phyloP scores from a whole-genome alignment of 352 stramenopile species.

The Phytophthora hybrid region DNA sequence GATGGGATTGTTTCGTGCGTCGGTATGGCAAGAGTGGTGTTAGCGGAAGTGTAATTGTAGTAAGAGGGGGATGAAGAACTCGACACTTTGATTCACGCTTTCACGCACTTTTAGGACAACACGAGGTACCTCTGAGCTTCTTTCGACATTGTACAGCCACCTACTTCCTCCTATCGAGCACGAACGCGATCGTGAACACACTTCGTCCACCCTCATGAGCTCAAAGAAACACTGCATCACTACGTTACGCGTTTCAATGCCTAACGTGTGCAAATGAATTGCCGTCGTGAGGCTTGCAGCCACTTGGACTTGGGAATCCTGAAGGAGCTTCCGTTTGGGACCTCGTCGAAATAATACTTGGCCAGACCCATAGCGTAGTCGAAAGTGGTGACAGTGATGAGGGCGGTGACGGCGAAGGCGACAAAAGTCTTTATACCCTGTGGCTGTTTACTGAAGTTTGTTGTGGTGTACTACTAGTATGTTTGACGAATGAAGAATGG shows the following conservation, averaged over 20 bases:
- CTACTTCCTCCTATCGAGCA: no score
- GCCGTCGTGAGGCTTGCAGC: no score
- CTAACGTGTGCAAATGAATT: no score
- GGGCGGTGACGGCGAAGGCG: slow-evolving; percentile 8
- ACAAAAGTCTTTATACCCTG: slow-evolving; percentile 12
- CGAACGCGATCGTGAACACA: no score
- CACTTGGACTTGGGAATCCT: not conserved
- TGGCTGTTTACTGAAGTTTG: not conserved
- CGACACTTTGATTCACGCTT: slow-evolving; percentile 15
- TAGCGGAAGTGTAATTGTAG: slow-evolving; percentile 24
- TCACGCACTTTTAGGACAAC: slow-evolving; percentile 13
- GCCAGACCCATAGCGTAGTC: slow-evolving; percentile 11
- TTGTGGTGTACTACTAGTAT: not conserved
- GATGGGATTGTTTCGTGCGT: slow-evolving; percentile 22
- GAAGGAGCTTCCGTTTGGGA: slow-evolving; percentile 12
- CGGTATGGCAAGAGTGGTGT: slow-evolving; percentile 2
- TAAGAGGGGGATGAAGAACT: slow-evolving; percentile 13
- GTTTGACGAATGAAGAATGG: no score
- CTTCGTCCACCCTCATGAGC: no score
- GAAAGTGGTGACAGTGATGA: slow-evolving; percentile 10
- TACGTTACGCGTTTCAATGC: no score
- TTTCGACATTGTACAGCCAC: no score
- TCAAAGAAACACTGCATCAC: no score
- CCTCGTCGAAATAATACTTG: slow-evolving; percentile 9
- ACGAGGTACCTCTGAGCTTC: not conserved